phyloP scores from a whole-genome alignment of 495 filamentous ascomycete species.

The Penicillium odoratum region DNA sequence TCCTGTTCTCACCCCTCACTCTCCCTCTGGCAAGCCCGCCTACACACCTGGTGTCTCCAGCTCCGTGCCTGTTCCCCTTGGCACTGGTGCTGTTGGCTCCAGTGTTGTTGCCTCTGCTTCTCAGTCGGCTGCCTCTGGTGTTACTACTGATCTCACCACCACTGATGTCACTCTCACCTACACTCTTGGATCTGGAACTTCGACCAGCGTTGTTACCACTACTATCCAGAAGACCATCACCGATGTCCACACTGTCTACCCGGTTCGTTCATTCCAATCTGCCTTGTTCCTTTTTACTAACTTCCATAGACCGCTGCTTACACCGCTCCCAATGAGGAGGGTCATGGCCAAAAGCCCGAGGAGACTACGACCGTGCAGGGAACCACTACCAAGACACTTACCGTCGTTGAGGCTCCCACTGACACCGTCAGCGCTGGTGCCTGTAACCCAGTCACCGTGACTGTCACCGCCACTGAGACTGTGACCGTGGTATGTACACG shows the following conservation, averaged over 20 bases:
- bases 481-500: slow-evolving; percentile 25
- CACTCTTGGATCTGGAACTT: slow-evolving; percentile 55
- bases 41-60: slow-evolving; percentile 1
- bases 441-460: slow-evolving; percentile 26
- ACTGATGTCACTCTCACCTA: slow-evolving; percentile 53
- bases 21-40: slow-evolving; percentile 13
- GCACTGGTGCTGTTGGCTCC: slow-evolving; percentile 11
- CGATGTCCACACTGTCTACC: neutral
- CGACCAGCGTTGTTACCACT: slow-evolving; percentile 49
- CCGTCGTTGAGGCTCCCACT: slow-evolving; percentile 30
- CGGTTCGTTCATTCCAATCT: neutral
- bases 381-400: slow-evolving; percentile 33
- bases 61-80: slow-evolving; percentile 9
- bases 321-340: slow-evolving; percentile 8
- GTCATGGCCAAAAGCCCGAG: slow-evolving; percentile 1
- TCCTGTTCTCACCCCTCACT: slow-evolving; percentile 5
- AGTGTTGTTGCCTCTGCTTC: slow-evolving; percentile 7
- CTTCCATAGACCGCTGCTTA: slow-evolving; percentile 13
- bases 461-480: slow-evolving; percentile 29
- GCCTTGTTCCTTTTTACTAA: slow-evolving; percentile 11
- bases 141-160: slow-evolving; percentile 1
- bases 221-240: neutral
- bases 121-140: slow-evolving; percentile 4
- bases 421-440: slow-evolving; percentile 12
- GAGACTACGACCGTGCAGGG: slow-evolving; percentile 27